Evolutionary conservation across 2,329 filamentous ascomycete genomes (phyloP).

Genomic region (Colletotrichum melonis): DNA sequence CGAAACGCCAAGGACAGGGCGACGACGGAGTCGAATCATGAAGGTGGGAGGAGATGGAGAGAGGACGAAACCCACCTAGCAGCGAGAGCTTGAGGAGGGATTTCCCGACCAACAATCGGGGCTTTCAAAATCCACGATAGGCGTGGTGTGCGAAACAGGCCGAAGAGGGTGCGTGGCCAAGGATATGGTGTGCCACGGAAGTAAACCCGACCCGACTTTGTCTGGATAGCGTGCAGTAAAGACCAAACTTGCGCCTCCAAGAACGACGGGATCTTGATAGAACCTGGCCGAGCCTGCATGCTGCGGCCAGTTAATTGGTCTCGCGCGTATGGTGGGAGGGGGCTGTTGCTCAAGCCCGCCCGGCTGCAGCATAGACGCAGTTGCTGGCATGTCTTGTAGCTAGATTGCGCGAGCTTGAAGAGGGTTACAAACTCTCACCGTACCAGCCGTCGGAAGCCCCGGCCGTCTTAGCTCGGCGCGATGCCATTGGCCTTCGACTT

Average conservation of each 20-base stretch:
- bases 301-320: background rate
- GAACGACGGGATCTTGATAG: constrained; percentile 11
- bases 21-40: background rate
- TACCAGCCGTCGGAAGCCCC: constrained; percentile 14
- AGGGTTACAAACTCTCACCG: background rate
- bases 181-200: constrained; percentile 22
- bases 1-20: background rate
- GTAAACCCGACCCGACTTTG: background rate
- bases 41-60: background rate
- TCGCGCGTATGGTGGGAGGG: background rate
- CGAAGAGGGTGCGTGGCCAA: constrained; percentile 11
- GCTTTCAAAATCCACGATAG: background rate
- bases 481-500: background rate
- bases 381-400: background rate
- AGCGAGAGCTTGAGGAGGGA: background rate
- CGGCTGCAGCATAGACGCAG: background rate
- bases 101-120: constrained; percentile 1
- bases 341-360: background rate
- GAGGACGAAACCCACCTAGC: background rate
- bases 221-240: constrained; percentile 5
- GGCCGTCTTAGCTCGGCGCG: constrained; percentile 1
- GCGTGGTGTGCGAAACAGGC: constrained; percentile 17
- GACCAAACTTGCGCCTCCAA: constrained; percentile 4
- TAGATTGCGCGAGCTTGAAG: background rate
- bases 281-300: constrained; percentile 1